Percentiles rank a stretch among this genome's conserved stretches.
Evolutionary conservation across 352 stramenopile genomes (phyloP).

Genomic region (Saprolegnia parasitica): DNA sequence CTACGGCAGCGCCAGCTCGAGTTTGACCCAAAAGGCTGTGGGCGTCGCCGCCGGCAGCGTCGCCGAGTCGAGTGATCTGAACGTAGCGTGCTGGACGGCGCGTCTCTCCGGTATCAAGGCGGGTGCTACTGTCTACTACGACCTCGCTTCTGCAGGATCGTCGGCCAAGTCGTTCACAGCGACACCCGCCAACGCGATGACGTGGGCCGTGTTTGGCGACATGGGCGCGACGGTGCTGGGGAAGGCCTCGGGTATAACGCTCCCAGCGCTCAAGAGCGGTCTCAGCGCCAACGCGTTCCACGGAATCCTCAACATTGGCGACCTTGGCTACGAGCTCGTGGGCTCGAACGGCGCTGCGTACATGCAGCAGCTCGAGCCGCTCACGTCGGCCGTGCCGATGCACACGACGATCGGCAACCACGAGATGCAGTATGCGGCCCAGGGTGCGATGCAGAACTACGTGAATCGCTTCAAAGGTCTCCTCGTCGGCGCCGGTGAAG

Average conservation of each 20-base stretch:
- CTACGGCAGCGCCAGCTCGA: constrained; percentile 41
- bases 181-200: constrained; percentile 40
- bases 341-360: constrained; percentile 57
- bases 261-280: constrained; percentile 57
- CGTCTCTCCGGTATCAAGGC: constrained; percentile 43
- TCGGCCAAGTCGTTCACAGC: constrained; percentile 42
- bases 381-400: constrained; percentile 60
- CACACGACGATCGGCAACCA: constrained; percentile 76
- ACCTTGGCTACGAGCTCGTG: constrained; percentile 66
- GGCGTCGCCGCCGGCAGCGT: constrained; percentile 43
- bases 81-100: constrained; percentile 56
- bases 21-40: constrained; percentile 36
- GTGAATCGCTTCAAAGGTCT: constrained; percentile 55
- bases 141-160: constrained; percentile 34
- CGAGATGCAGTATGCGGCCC: constrained; percentile 57
- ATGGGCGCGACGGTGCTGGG: constrained; percentile 52
- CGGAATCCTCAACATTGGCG: constrained; percentile 66
- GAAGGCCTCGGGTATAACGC: constrained; percentile 49
- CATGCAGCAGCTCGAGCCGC: constrained; percentile 60
- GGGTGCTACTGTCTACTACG: constrained; percentile 55
- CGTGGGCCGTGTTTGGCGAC: constrained; percentile 76
- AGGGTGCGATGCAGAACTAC: constrained; percentile 71
- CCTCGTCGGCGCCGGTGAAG: constrained; percentile 43
- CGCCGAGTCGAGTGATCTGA: constrained; percentile 38
- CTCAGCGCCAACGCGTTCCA: constrained; percentile 40